Evolutionary conservation across 805 yeast species (phyloP).

Genomic region (Cyberlindnera maritima): DNA sequence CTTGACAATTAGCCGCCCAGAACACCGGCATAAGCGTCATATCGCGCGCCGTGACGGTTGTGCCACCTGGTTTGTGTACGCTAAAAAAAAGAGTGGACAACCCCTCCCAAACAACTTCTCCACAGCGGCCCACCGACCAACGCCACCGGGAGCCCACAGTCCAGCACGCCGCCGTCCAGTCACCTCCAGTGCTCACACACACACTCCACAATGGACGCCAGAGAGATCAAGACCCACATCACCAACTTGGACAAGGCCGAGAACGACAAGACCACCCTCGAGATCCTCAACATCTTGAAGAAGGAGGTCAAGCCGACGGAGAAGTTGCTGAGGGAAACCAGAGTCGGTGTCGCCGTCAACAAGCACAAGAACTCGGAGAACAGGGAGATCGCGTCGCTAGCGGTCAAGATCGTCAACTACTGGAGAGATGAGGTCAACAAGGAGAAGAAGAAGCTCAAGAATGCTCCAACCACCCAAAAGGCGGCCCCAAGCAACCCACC

Average conservation of each 20-base stretch:
- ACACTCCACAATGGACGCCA: slow-evolving; percentile 57
- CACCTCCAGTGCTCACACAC: too few relatives aligned
- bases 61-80: neutral
- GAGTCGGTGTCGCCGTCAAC: slow-evolving; percentile 96
- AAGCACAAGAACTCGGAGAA: slow-evolving; percentile 71
- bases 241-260: slow-evolving; percentile 71
- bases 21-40: neutral
- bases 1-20: too few relatives aligned
- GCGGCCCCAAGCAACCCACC: slow-evolving; percentile 18
- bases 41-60: neutral
- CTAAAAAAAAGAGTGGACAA: neutral
- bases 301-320: slow-evolving; percentile 82
- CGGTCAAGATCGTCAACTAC: slow-evolving; percentile 74
- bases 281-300: slow-evolving; percentile 62
- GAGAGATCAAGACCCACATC: slow-evolving; percentile 68
- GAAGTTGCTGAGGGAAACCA: slow-evolving; percentile 82
- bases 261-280: slow-evolving; percentile 61
- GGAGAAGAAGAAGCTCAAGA: slow-evolving; percentile 49
- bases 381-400: slow-evolving; percentile 64
- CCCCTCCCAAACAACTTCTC: too few relatives aligned
- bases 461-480: slow-evolving; percentile 7
- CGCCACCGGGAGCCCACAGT: too few relatives aligned
- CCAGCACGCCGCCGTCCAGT: too few relatives aligned
- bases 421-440: slow-evolving; percentile 90
- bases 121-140: too few relatives aligned